Evolutionary conservation across 805 yeast species (phyloP), one percentile per base, ranked within the genome.

Genomic region (Saturnispora quitensis): DNA sequence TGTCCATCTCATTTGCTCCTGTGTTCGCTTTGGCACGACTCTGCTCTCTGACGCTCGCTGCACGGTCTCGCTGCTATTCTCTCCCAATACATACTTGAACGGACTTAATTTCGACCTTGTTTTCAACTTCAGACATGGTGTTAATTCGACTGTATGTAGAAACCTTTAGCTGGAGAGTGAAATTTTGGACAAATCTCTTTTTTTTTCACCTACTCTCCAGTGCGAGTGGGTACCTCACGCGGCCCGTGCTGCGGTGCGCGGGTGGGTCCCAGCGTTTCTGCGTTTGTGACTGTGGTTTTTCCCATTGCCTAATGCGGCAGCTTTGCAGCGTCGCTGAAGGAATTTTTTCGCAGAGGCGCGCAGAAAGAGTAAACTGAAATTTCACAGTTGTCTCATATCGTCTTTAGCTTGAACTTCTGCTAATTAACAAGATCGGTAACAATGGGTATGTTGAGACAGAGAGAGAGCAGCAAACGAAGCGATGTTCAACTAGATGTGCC

Each of bases 21-120:
- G 28, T 25, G 28, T 25, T 25, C 28, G 9, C 28, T 7, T 25
- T 6, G 7, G 9, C 28, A 25, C 27, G 9, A 25, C 28, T 25
- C 9, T 10, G 7, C 28, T 25, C 28, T 8, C 28, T 2, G 9
- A 25, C 5, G 28, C 28, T 25, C 28, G 9, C 9, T 7, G 5
- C 28, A 25, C 28, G 0, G 5, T 25, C 28, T 8, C 9, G 3
- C 9, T 8, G 9, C 28, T 8, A 15, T 43, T 18, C 28, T n/a
- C 10, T 20, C 18, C 17, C 2, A 13, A n/a, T 49, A 83, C 89
- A 79, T 83, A 83, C 89, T 81, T 84, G 90, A 73, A 86, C 91
- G 78, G 90, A 84, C 81, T 86, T 89, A 44, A 51, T 51, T 40
- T 47, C 57, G 47, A 50, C 47, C 52, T 55, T 55, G 40, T 36